Base-by-base conservation (phyloP, 2,329 filamentous ascomycete species). In the Dactylonectria macrodidyma region DNA sequence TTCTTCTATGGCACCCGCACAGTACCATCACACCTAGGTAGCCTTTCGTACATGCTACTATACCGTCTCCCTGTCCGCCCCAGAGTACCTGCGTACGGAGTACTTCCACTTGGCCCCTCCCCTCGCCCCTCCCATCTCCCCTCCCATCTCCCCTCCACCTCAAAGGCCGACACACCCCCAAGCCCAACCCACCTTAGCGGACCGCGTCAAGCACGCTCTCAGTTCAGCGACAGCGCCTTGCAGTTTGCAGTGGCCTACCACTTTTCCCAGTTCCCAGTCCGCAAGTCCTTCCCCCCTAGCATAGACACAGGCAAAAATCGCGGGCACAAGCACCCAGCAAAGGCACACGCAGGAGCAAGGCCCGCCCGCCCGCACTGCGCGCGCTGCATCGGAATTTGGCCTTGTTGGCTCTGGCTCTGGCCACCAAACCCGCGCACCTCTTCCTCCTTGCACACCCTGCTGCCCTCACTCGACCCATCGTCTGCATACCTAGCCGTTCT, bases 401-500 rank as follows among this genome's bases (percentile, higher is more conserved):
- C 71, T 74, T 69, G 72, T 70, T 74, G 66, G 72, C 66, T 70
- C 69, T 70, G 61, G 68, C 57, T 60, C 51, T 68, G 65, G 65
- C 59, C 68, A 59, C 69, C 69, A 65, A 70, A 71, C 65, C 64
- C 68, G 55, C 65, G 62, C 65, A 58, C 61, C 64, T 63, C 69
- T 67, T 70, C 54, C 71, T 75, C 72, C 73, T 66, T 75, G 71
- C 68, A 69, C 73, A 67, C 71, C 74, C 73, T 70, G 71, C 68
- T 75, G 66, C 73, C 73, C 74, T 73, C 72, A 57, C 68, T 71
- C 65, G 69, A 71, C 73, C 74, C 74, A 75, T 75, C 67, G 54
- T 59, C 74, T 71, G 69, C 73, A 69, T 73, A 67, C 66, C 67
- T 74, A 67, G 67, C 67, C 69, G 69, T 76, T 70, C 69, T 73